Percentiles rank a stretch among this genome's conserved stretches.
phyloP scores from a whole-genome alignment of 2,329 filamentous ascomycete species.

The Apiospora arundinis region DNA sequence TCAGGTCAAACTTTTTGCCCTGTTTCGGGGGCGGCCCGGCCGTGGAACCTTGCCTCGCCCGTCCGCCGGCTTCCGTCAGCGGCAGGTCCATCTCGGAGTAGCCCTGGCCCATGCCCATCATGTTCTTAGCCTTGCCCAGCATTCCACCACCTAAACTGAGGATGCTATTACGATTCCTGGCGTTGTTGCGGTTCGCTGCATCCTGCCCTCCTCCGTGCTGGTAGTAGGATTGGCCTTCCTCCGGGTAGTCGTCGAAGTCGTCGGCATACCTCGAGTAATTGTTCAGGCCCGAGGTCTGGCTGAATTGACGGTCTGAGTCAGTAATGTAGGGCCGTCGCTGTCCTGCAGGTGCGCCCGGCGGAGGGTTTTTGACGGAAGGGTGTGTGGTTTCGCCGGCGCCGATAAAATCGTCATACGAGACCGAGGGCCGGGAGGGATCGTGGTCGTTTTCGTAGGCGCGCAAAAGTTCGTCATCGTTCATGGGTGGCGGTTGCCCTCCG shows the following conservation, averaged over 20 bases:
- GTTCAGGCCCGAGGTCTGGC: constrained; percentile 80
- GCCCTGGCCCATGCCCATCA: constrained; percentile 79
- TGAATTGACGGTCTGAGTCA: constrained; percentile 55
- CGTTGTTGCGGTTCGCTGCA: constrained; percentile 55
- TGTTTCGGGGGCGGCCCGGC: constrained; percentile 47
- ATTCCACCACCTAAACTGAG: constrained; percentile 85
- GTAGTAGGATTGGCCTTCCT: constrained; percentile 83
- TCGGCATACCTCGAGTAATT: constrained; percentile 93
- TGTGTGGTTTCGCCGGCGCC: constrained; percentile 70
- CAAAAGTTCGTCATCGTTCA: constrained; percentile 82
- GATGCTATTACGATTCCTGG: constrained; percentile 86
- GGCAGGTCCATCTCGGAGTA: constrained; percentile 99
- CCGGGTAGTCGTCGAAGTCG: constrained; percentile 81
- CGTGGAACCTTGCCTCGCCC: constrained; percentile 44
- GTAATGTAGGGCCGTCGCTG: constrained; percentile 51
- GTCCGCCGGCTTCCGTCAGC: constrained; percentile 72
- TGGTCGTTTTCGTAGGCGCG: constrained; percentile 71
- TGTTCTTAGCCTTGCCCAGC: constrained; percentile 86
- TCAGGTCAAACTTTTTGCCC: constrained; percentile 68
- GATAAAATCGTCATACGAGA: constrained; percentile 95
- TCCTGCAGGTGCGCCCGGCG: constrained; percentile 37
- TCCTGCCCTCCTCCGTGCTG: constrained; percentile 71
- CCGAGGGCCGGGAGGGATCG: constrained; percentile 74
- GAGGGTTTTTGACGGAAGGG: constrained; percentile 49
- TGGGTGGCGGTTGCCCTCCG: constrained; percentile 71